phyloP scores from a whole-genome alignment of 192 early-diverging fungal species.

The Coemansia sp. region DNA sequence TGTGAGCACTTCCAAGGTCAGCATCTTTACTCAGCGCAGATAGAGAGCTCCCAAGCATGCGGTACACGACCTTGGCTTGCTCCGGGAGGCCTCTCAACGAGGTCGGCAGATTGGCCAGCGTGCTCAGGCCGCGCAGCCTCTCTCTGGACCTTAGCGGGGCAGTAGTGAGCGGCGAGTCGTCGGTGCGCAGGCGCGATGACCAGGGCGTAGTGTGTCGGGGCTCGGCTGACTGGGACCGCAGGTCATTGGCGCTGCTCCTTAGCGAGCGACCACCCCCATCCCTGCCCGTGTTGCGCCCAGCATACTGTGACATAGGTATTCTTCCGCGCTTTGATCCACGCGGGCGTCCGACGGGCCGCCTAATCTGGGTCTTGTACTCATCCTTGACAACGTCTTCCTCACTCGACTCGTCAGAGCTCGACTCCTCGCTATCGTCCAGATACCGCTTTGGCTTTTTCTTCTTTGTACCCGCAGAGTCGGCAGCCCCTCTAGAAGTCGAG shows the following conservation, averaged over 20 bases:
- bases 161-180: not conserved
- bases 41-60: conserved; percentile 16
- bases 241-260: not conserved
- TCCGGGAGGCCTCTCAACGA: not conserved
- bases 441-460: not conserved
- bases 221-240: not conserved
- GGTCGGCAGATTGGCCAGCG: not conserved
- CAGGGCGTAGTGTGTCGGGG: not conserved
- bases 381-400: not conserved
- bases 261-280: not conserved
- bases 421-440: conserved; percentile 3
- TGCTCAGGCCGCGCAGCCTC: not conserved
- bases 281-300: not conserved
- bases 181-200: conserved; percentile 6
- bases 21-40: not conserved
- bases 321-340: conserved; percentile 8
- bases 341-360: conserved; percentile 8
- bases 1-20: not conserved
- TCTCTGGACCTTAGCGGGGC: not conserved
- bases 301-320: not conserved
- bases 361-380: not conserved
- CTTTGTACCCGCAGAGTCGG: not conserved
- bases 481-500: not conserved
- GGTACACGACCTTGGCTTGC: conserved; percentile 25
- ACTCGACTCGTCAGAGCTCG: not conserved